Evolutionary conservation across 257 asterid species (phyloP), one percentile per base, ranked within the genome.

Genomic region (Solanum megistacrolobum): DNA sequence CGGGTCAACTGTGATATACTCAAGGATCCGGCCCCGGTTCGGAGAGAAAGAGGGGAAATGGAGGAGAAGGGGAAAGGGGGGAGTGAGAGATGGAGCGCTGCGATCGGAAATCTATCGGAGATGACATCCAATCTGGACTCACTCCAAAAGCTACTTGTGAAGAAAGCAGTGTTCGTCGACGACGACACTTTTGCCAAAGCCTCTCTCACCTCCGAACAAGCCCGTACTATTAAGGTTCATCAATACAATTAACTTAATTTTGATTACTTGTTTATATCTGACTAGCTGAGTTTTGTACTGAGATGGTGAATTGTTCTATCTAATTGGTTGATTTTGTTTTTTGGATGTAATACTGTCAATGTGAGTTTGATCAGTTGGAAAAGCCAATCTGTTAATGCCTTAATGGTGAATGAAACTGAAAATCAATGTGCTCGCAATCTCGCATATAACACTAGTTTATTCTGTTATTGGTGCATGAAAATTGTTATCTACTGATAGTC

Each of bases 111-210:
- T 92, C 81, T 97, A 18, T 89, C 96, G 74, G 98, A 95, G 89
- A 94, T 91, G 92, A 89, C 98, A 16, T 87, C 94, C 87, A 94
- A 94, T 93, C 94, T 97, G 75, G 97, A 96, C 66, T 96, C 99
- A 31, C 93, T 97, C 25, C 97, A 95, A 88, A 97, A 92, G 86
- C 90, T 96, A 16, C 94, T 97, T 29, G 52, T 93, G 78, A 94
- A 94, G 81, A 96, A 96, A 90, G 97, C 97, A 71, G 98, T 97
- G 1, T 97, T 92, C 84, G 99, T 96, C 38, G 98, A 97, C 82
- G 99, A 95, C 1, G 98, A 95, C 46, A 96, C 98, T 88, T 97
- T 94, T 91, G 93, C 98, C 62, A 93, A 91, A 90, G 99, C 98
- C 84, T 93, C 98, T 38, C 93, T 96, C 86, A 91, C 93, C 83